Conservation (phyloP, 768 basidiomycete species). For the Amanita pallidorosea region DNA sequence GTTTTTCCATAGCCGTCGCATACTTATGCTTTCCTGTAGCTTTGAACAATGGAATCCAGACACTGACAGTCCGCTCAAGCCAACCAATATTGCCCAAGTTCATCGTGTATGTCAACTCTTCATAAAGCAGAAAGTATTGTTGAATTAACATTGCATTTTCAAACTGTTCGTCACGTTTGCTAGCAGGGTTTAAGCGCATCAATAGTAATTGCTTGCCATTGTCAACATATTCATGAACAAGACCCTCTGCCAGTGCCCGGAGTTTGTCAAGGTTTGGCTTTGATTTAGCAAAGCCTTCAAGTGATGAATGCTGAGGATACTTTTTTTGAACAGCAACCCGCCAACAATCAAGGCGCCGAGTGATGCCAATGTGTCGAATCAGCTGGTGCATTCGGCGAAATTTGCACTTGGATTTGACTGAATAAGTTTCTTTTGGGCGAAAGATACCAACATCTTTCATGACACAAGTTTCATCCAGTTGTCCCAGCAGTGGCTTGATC, state of each 20-base stretch:
- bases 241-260: constrained; percentile 8
- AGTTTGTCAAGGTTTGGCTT: constrained; percentile 16
- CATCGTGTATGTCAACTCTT: constrained; percentile 21
- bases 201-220: constrained; percentile 1
- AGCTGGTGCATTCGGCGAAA: constrained; percentile 22
- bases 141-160: constrained; percentile 21
- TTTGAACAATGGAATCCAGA: constrained; percentile 18
- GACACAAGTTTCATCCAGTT: too few relatives aligned
- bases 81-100: constrained; percentile 20
- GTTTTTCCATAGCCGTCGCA: constrained; percentile 15
- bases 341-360: constrained; percentile 18
- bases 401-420: constrained; percentile 16
- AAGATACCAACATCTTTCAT: too few relatives aligned
- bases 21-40: constrained; percentile 24
- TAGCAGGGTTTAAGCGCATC: not conserved
- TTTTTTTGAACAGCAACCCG: constrained; percentile 8
- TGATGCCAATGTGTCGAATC: constrained; percentile 15
- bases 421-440: constrained; percentile 17
- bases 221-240: constrained; percentile 13
- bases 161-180: constrained; percentile 14
- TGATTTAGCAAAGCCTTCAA: constrained; percentile 16
- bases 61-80: constrained; percentile 13
- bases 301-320: not conserved
- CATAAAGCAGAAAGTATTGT: constrained; percentile 23
- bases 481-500: too few relatives aligned